Conservation (phyloP, 768 basidiomycete species). For the Tylopilus felleus region DNA sequence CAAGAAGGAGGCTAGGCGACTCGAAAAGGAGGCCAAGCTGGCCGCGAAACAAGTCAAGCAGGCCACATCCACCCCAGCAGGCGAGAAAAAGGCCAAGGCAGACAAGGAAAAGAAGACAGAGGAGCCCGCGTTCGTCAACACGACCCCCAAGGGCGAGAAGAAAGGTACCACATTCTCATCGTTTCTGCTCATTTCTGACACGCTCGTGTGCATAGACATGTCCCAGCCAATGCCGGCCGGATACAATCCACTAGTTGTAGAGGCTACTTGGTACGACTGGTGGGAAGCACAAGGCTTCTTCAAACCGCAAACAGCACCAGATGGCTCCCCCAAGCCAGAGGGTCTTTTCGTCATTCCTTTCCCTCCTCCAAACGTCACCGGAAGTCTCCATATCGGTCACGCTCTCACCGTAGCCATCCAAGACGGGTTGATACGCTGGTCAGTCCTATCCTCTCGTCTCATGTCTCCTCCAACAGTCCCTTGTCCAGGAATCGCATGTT, state of each 20-base stretch:
- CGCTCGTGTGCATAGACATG: conserved; percentile 53
- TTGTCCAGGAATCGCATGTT: conserved; percentile 86
- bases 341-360: conserved; percentile 81
- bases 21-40: conserved; percentile 75
- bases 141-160: conserved; percentile 87
- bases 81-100: conserved; percentile 70
- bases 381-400: conserved; percentile 93
- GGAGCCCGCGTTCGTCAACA: conserved; percentile 79
- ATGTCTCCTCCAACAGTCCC: not conserved
- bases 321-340: conserved; percentile 58
- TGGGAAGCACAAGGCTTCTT: conserved; percentile 91
- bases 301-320: conserved; percentile 60
- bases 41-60: conserved; percentile 59
- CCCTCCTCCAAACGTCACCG: conserved; percentile 97
- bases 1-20: conserved; percentile 82
- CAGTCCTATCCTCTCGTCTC: conserved; percentile 21
- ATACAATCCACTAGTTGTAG: conserved; percentile 94
- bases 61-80: conserved; percentile 35
- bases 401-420: conserved; percentile 90
- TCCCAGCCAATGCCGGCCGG: conserved; percentile 84
- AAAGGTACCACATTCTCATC: conserved; percentile 57
- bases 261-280: conserved; percentile 98
- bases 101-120: conserved; percentile 73
- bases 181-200: not conserved
- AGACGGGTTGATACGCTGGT: conserved; percentile 88